Evolutionary conservation across 2,329 filamentous ascomycete species (phyloP).

Genomic region (Apiospora sp.): DNA sequence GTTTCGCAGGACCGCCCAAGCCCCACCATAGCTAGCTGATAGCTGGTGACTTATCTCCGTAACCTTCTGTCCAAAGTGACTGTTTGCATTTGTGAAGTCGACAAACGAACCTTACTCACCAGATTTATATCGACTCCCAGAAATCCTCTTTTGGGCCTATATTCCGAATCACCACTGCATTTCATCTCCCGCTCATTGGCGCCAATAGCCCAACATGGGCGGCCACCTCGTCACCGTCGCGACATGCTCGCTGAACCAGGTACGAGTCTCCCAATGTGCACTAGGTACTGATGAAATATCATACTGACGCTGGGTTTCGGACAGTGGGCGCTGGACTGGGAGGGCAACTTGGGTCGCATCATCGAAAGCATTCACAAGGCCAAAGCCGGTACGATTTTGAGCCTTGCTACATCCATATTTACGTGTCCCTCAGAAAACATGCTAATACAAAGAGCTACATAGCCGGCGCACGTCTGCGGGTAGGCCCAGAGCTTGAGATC

Average conservation of each 20-base stretch:
- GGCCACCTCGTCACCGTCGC: conserved; percentile 44
- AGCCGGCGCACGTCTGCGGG: conserved; percentile 63
- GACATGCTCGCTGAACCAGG: conserved; percentile 47
- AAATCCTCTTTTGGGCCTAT: neutral
- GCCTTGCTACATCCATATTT: too few relatives aligned
- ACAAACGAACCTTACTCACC: neutral
- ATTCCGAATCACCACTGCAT: neutral
- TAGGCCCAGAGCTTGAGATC: conserved; percentile 65
- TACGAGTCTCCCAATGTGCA: conserved; percentile 40
- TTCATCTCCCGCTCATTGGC: neutral
- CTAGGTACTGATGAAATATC: conserved; percentile 45
- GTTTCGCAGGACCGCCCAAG: neutral
- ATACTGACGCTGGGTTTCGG: conserved; percentile 37
- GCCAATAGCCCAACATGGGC: conserved; percentile 31
- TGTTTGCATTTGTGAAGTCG: neutral
- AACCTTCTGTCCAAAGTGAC: neutral
- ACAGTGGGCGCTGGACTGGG: conserved; percentile 34
- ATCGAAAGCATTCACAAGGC: conserved; percentile 64
- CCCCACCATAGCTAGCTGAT: neutral
- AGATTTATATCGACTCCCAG: neutral
- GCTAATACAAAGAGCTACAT: too few relatives aligned
- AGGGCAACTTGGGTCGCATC: conserved; percentile 68
- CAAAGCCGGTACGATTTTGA: conserved; percentile 48
- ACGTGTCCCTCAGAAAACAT: too few relatives aligned
- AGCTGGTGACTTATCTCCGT: neutral